Conservation (phyloP, 2,329 filamentous ascomycete genomes). For the Pseudocercospora musae region DNA sequence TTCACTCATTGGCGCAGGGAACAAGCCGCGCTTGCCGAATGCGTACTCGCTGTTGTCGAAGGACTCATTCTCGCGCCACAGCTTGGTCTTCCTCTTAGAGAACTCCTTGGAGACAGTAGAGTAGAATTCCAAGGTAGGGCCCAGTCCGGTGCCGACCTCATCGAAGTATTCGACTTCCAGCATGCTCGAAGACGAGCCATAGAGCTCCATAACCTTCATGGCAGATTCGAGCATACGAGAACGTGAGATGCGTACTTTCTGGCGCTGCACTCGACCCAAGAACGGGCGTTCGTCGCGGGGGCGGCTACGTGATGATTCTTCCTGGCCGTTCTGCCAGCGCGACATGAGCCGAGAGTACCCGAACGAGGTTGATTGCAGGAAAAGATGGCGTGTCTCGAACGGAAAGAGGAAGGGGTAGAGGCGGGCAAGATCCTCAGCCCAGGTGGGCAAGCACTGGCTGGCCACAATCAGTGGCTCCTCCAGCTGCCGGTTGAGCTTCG, state of each 20-base stretch:
- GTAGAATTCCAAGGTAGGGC: conserved; percentile 95
- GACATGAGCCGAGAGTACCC: conserved; percentile 97
- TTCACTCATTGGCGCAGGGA: conserved; percentile 84
- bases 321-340: conserved; percentile 88
- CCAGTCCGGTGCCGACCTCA: conserved; percentile 92
- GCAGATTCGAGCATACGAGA: conserved; percentile 95
- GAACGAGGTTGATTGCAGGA: conserved; percentile 96
- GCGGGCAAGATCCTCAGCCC: conserved; percentile 92
- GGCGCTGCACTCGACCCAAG: conserved; percentile 83
- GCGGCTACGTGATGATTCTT: conserved; percentile 76
- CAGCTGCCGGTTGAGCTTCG: conserved; percentile 92
- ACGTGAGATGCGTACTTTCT: conserved; percentile 96
- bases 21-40: conserved; percentile 78
- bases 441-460: conserved; percentile 90
- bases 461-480: conserved; percentile 96
- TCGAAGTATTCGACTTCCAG: conserved; percentile 98
- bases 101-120: conserved; percentile 97
- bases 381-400: conserved; percentile 94
- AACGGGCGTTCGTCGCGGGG: conserved; percentile 86
- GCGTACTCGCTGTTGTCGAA: conserved; percentile 74
- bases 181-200: conserved; percentile 93
- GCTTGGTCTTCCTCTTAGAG: conserved; percentile 91
- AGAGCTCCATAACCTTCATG: conserved; percentile 97
- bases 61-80: conserved; percentile 90
- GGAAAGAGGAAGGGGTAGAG: conserved; percentile 96